A percentile compares a stretch with the other conserved stretches of the same genome.
Conservation (phyloP, 208 protist genomes). For the Lotmaria passim region DNA sequence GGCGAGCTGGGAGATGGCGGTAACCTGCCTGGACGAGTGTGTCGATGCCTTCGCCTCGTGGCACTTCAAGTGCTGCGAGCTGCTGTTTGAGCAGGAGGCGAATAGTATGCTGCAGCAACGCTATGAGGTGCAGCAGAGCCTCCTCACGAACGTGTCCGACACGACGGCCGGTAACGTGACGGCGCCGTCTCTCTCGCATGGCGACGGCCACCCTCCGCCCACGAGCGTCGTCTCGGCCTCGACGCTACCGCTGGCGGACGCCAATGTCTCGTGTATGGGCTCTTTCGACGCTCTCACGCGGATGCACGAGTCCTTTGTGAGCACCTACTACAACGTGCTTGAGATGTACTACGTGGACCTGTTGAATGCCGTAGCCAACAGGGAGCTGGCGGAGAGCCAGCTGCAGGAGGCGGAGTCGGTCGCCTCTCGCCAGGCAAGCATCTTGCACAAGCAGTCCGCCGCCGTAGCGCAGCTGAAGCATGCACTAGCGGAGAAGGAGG, state of each 20-base stretch:
- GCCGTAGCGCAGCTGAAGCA: slow-evolving; percentile 27
- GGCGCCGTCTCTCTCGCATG: slow-evolving; percentile 2
- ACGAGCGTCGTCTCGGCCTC: slow-evolving; percentile 23
- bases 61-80: slow-evolving; percentile 39
- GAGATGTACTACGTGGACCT: slow-evolving; percentile 76
- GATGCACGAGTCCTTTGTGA: slow-evolving; percentile 26
- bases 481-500: slow-evolving; percentile 18
- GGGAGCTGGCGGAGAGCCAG: slow-evolving; percentile 45
- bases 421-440: slow-evolving; percentile 34
- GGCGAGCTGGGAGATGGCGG: slow-evolving; percentile 17
- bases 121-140: neutral
- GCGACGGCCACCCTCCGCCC: neutral
- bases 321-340: slow-evolving; percentile 48
- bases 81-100: slow-evolving; percentile 29
- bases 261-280: neutral
- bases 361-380: slow-evolving; percentile 48
- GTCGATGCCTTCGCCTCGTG: slow-evolving; percentile 27
- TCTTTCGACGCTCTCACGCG: slow-evolving; percentile 4
- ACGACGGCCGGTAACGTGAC: neutral
- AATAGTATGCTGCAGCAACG: neutral
- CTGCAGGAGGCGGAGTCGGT: slow-evolving; percentile 43
- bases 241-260: slow-evolving; percentile 5
- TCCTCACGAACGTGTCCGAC: neutral
- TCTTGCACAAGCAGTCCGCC: slow-evolving; percentile 40
- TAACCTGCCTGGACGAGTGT: slow-evolving; percentile 10